Conservation (phyloP, 495 filamentous ascomycete species). For the Articulospora tetracladia region DNA sequence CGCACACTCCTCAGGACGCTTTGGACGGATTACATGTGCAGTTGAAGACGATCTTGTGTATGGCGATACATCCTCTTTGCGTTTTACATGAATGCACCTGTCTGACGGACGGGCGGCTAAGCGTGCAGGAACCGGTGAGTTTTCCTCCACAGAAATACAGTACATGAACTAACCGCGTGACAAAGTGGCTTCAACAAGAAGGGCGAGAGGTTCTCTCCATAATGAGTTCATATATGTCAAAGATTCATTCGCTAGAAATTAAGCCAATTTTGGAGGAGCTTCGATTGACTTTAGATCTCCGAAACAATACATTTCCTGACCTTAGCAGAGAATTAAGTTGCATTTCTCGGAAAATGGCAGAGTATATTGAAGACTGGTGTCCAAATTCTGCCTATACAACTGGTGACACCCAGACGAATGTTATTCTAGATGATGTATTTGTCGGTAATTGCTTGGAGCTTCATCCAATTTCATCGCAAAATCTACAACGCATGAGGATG, state of each 20-base stretch:
- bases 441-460: slow-evolving; percentile 3
- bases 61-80: not conserved
- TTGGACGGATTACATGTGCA: slow-evolving; percentile 1
- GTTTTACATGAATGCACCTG: slow-evolving; percentile 3
- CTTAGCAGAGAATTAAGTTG: not conserved
- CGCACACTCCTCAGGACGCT: not conserved
- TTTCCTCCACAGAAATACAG: not conserved
- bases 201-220: not conserved
- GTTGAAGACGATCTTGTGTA: not conserved
- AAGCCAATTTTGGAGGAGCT: not conserved
- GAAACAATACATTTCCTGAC: slow-evolving; percentile 2
- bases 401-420: not conserved
- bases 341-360: slow-evolving; percentile 2
- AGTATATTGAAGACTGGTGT: slow-evolving; percentile 5
- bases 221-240: not conserved
- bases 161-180: not conserved
- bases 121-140: slow-evolving; percentile 3
- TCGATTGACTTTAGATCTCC: not conserved
- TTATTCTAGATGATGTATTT: not conserved
- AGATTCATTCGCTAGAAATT: not conserved
- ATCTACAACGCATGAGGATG: too few species aligned
- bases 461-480: not conserved
- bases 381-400: not conserved
- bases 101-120: not conserved
- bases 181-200: slow-evolving; percentile 3